Evolutionary conservation across 2,329 filamentous ascomycete genomes (phyloP), one percentile per base, ranked within the genome.

Genomic region (Claviceps capensis): DNA sequence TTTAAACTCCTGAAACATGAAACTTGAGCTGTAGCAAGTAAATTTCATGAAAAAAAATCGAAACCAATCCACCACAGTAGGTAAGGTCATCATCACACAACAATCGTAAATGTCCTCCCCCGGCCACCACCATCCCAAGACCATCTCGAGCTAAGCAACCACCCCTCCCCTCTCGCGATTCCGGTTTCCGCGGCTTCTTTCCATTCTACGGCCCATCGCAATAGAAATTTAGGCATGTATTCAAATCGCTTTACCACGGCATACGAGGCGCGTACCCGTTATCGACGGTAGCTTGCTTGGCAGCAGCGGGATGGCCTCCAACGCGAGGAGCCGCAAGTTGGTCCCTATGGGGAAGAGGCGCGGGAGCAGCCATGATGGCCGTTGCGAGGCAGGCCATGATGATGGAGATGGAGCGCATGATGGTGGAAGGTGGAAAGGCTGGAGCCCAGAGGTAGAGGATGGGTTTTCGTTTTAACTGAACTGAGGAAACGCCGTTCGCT

Each of bases 351-450:
- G 50, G 50, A 6, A 50, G 26, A 45, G 50, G 50, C 4, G 37
- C 44, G 8, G 49, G 49, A 6, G 48, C 40, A 5, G 45, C 51
- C 34, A 53, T 17, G 47, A 22, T 19, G 2, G 45, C 51, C 4
- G 51, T 23, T n/a, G 47, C 47, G 30, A 53, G 51, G 43, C 43
- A 53, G 47, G 47, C 47, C 9, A 50, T 40, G 36, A 53, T 23
- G 51, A 50, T 17, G 43, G 47, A 36, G 47, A 52, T 2, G 47
- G 47, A 13, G 47, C 26, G 47, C 51, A 53, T 53, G n/a, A 7
- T 48, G n/a, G 8, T 30, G 26, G 26, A 30, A 30, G 26, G 3
- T 8, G 26, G 26, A 8, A 1, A 30, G 26, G 8, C 26, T 30
- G 26, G 26, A 30, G 26, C 26, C 8, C 3, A 30, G 26, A 30